Evolutionary conservation across 495 filamentous ascomycete species (phyloP), one percentile per base, ranked within the genome.

Genomic region (Xylaria venustula): DNA sequence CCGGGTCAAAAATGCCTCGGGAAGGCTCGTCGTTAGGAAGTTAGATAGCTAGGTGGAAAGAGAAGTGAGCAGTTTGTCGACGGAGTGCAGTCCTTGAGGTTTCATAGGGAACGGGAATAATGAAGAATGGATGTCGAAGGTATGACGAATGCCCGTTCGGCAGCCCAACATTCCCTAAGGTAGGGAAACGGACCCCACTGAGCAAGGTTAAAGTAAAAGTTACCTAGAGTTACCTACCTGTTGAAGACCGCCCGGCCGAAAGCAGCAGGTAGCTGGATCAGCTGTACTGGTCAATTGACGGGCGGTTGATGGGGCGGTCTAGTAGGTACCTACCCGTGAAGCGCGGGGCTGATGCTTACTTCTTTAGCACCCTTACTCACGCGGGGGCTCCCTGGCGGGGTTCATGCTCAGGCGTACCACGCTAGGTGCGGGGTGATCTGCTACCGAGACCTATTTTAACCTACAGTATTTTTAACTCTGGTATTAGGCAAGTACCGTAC

Each of bases 231-330:
- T n/a, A n/a, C n/a, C n/a, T n/a, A n/a, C n/a, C n/a, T n/a, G n/a
- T n/a, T n/a, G n/a, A n/a, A n/a, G n/a, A n/a, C n/a, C n/a, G n/a
- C n/a, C 30, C 30, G 11, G 26, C 53, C 53, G 37, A 45, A 55
- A 44, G 11, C 53, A 55, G 53, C 53, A 55, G 53, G 53, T 40
- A 55, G 53, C 53, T 44, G 11, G 22, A 55, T 55, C 53, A 55
- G 53, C 53, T 55, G 53, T 14, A 26, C 25, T 17, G 53, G 53
- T 55, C 53, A 54, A 55, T 44, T 44, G 40, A 55, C 53, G 14
- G 46, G 22, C 12, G 2, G 2, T 34, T 4, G 5, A 30, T 12
- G 25, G 40, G 37, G 37, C 53, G 34, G 11, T 5, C 30, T 34
- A 11, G n/a, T n/a, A n/a, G n/a, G n/a, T n/a, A n/a, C n/a, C n/a